Evolutionary conservation across 2,329 filamentous ascomycete genomes (phyloP), one percentile per base, ranked within the genome.

Genomic region (Byssoonygena ceratinophila): DNA sequence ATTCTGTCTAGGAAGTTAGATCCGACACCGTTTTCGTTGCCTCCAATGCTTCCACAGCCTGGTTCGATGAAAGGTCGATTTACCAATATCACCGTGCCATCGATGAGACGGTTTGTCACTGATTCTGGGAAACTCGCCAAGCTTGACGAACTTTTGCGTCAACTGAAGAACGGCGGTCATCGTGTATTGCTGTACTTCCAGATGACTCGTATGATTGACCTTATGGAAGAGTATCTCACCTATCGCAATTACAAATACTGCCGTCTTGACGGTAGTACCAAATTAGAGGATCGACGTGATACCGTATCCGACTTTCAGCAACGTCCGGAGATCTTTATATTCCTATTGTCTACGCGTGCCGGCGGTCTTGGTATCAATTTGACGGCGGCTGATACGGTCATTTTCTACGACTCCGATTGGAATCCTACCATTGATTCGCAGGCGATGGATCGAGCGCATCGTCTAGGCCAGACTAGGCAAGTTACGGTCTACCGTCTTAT

Each of bases 241-340:
- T 97, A 97, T 73, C 87, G 92, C 67, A 96, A 97, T 72, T 97
- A 95, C 82, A 96, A 94, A 70, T 98, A 96, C 72, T 94, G 91
- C 63, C 87, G 92, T 55, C 78, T 98, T 41, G 92, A 98, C 63
- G 92, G 92, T 65, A 95, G 89, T 16, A 98, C 92, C 40, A 98
- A 97, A 69, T 78, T 98, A 48, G 92, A 98, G 68, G 92, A 98
- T 67, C 83, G 92, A 68, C 84, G 92, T 66, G 92, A 98, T 65
- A 97, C 92, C 0, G 92, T 98, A 23, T 81, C 89, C 46, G 91
- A 96, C 66, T 98, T 97, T 82, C 92, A 98, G 68, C 91, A 86
- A 27, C 81, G 87, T 36, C 86, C 88, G 0, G 90, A 95, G 16
- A 95, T 97, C 60, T 98, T 98, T 68, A 87, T 98, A 61, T 98